Evolutionary conservation across 1,139 yeast genomes (phyloP).

Genomic region (Saccharomyces hybrid): DNA sequence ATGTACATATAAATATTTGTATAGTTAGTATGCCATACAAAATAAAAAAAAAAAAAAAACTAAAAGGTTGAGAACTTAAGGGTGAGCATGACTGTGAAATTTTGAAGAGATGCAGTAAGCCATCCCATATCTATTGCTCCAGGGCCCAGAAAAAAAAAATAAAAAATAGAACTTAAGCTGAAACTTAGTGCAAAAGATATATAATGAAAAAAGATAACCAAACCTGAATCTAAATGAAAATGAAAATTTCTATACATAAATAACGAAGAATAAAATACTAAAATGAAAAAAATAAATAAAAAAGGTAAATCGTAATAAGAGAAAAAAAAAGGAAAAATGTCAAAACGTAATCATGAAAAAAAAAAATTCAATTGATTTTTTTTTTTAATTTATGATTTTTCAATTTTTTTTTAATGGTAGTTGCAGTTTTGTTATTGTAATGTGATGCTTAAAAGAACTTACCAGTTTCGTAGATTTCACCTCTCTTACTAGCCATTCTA

Average conservation of each 20-base stretch:
- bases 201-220: background rate
- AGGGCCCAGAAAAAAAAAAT: background rate
- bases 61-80: background rate
- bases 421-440: background rate
- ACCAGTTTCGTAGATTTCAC: constrained; percentile 25
- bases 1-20: background rate
- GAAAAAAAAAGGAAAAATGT: background rate
- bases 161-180: background rate
- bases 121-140: background rate
- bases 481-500: constrained; percentile 32
- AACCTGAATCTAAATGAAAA: background rate
- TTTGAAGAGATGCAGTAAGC: too few relatives aligned
- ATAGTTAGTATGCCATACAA: background rate
- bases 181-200: background rate
- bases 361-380: background rate
- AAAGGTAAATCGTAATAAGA: constrained; percentile 1
- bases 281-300: background rate
- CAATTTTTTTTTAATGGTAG: background rate
- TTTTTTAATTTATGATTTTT: background rate
- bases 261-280: background rate
- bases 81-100: too few relatives aligned
- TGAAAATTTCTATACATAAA: background rate
- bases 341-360: background rate
- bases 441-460: constrained; percentile 4
- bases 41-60: background rate